Base-by-base conservation (phyloP, 495 filamentous ascomycete species). In the Trichocladium antarcticum region DNA sequence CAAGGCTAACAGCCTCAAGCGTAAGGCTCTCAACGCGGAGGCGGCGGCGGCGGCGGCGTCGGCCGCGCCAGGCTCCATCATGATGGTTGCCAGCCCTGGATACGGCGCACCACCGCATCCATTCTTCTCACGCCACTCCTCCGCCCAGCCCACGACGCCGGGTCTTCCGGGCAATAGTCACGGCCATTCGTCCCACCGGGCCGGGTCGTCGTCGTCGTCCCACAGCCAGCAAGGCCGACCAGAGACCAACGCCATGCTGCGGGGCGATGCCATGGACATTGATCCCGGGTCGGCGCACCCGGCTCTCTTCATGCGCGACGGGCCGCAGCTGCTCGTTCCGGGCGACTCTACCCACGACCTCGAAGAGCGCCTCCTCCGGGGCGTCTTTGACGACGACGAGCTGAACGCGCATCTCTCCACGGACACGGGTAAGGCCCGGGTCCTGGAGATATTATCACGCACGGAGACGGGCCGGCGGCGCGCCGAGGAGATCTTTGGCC, bases 1-100 rank as follows among this genome's bases (percentile, higher is more conserved):
- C 7, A 95, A 93, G 65, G 76, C 79, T 0, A 79, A 84, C 54
- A 77, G 69, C 47, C 68, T 81, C 19, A 74, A 76, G 51, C 75
- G 78, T 29, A 81, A 82, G 50, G 69, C 68, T 0, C 56, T 67
- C 41, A 70, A 71, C 24, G 71, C 71, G 12, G 71, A 72, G 42
- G 67, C 68, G 0, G 66, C 64, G 0, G 58, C 63, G 0, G 61
- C 61, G 1, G 64, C 63, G 1, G 57, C 63, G 3, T 44, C 52
- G 1, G 58, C 42, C 0, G 32, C 50, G 14, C 16, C 39, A 1
- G 53, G 51, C 14, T 48, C 27, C n/a, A 46, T 62, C 40, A 46
- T 60, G 1, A 63, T 64, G 49, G 34, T 43, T 5, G 36, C 27
- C 17, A 70, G 66, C 19, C 64, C 70, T 5, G 63, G 61, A 1